Base-by-base conservation (phyloP, 108 stramenopile species). In the Pseudonitzschia pungens region DNA sequence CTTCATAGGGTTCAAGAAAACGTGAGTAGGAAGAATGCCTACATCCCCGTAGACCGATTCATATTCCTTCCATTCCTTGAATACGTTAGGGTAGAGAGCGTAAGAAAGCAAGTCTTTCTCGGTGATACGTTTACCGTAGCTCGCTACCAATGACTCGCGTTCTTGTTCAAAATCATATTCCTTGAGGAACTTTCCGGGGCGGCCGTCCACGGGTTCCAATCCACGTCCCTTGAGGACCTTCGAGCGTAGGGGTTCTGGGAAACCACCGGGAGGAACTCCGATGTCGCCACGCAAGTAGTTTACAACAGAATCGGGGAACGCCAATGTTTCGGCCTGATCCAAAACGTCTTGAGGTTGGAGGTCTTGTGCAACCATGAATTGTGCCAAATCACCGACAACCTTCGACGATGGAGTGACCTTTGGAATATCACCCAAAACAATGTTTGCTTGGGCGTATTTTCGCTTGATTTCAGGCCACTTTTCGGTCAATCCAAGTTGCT, bases 351-450 rank as follows among this genome's bases (percentile, higher is more conserved):
- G 72, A 45, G 90, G 93, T 24, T 87, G 78, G 60, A 98, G 80
- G 53, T 94, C 79, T 68, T 98, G 89, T 29, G 92, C 83, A 11
- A 97, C 97, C 79, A 98, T 88, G 81, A 97, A 97, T 77, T 97
- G 93, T 11, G 98, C 98, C 59, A 98, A 77, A 81, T 98, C 98
- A 36, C 98, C 98, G 24, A 88, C 87, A 28, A 96, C 96, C 89
- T 98, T 98, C 69, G 82, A 84, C 0, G 92, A 94, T 5, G 98
- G 98, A 10, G 98, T 98, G 42, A 97, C 97, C 88, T 99, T 99
- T 72, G 92, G 85, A 58, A 99, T 97, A 81, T 97, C 98, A 20
- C 98, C 98, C 24, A 97, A 74, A 11, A 99, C 59, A 10, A 81
- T 76, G 77, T 99, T 99, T 36, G 96, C 97, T n/a, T 81, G 77